A percentile compares a stretch with the other conserved stretches of the same genome.
Conservation (phyloP, 176 grass and related monocot genomes). For the Oryza glaberrima region DNA sequence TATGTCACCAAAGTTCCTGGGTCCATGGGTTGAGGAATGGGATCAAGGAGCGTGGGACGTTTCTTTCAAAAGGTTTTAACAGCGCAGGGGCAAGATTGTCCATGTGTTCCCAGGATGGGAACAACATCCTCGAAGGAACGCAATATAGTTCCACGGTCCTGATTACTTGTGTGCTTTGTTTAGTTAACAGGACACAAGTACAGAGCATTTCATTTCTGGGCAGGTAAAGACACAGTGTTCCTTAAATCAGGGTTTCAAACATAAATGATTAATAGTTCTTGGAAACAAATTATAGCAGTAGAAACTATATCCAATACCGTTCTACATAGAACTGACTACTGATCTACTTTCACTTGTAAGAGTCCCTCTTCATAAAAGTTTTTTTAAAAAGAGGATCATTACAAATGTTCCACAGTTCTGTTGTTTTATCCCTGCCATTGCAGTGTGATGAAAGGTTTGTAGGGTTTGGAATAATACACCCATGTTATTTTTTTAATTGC, state of each 20-base stretch:
- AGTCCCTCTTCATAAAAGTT: background rate
- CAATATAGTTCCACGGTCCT: too few species aligned
- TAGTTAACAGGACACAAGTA: background rate
- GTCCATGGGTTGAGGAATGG: too few species aligned
- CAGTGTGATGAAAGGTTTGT: background rate
- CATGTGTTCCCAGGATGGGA: too few species aligned
- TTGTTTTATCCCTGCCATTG: background rate
- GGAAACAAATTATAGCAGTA: background rate
- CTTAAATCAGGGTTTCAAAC: slow-evolving; percentile 17
- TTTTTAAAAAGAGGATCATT: background rate
- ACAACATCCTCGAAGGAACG: too few species aligned
- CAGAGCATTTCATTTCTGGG: background rate
- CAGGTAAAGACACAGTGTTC: background rate
- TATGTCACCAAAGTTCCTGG: too few species aligned
- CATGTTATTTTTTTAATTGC: background rate
- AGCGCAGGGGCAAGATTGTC: too few species aligned
- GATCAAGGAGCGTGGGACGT: too few species aligned
- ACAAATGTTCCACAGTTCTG: background rate
- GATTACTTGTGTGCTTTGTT: background rate
- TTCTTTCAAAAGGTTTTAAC: too few species aligned
- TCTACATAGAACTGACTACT: background rate
- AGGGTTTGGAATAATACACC: background rate
- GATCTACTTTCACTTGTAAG: background rate
- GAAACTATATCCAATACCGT: background rate
- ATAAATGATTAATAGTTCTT: background rate